Percentiles rank a stretch among this genome's conserved stretches.
Evolutionary conservation across 371 early-diverging fungal genomes (phyloP).

Genomic region (Actinomortierella ambigua): DNA sequence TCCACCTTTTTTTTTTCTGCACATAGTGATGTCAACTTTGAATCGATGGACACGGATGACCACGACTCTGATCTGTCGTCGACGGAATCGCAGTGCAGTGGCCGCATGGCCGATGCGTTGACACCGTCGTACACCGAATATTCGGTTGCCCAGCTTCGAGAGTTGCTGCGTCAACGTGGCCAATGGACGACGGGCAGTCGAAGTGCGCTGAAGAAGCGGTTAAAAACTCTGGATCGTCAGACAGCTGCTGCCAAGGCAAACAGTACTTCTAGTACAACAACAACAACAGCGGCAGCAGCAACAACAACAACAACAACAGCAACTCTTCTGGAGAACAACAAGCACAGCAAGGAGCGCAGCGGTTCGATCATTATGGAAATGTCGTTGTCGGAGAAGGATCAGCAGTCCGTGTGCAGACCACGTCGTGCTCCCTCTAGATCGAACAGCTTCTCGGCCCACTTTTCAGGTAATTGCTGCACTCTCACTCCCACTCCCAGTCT

Average conservation of each 20-base stretch:
- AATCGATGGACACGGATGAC: slow-evolving; percentile 7
- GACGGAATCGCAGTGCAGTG: slow-evolving; percentile 4
- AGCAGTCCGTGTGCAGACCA: too few species aligned
- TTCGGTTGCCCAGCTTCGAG: slow-evolving; percentile 35
- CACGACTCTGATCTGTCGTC: slow-evolving; percentile 29
- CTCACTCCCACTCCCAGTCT: too few species aligned
- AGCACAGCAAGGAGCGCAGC: neutral
- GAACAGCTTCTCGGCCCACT: slow-evolving; percentile 42
- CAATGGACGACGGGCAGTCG: slow-evolving; percentile 37
- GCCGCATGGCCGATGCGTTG: slow-evolving; percentile 4
- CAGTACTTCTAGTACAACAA: neutral
- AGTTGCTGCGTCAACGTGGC: slow-evolving; percentile 39
- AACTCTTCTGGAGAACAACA: neutral
- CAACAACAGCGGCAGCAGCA: neutral
- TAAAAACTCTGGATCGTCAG: slow-evolving; percentile 31
- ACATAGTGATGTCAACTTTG: slow-evolving; percentile 13
- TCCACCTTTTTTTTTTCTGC: neutral
- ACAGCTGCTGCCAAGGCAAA: slow-evolving; percentile 6
- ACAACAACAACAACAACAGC: neutral
- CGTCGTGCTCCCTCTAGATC: slow-evolving; percentile 25
- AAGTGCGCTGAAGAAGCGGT: slow-evolving; percentile 27
- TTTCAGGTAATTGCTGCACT: slow-evolving; percentile 38
- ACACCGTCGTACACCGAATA: slow-evolving; percentile 34
- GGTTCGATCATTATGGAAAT: neutral
- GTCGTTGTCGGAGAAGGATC: too few species aligned